Evolutionary conservation across 768 basidiomycete genomes (phyloP).

Genomic region (Russula compacta): DNA sequence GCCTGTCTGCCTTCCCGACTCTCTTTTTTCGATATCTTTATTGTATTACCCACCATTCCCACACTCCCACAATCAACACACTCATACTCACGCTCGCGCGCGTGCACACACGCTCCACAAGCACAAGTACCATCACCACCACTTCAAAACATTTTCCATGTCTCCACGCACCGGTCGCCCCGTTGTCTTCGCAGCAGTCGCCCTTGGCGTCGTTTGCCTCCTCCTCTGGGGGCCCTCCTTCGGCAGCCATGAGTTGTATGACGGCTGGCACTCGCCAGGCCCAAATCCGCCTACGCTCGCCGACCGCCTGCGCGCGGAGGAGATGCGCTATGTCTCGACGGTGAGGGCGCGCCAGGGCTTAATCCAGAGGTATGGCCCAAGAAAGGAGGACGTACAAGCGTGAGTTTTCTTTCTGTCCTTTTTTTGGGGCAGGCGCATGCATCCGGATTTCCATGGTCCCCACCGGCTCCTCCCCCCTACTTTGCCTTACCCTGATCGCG

Average conservation of each 20-base stretch:
- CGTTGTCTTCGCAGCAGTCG: background rate
- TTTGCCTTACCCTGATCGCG: too few relatives aligned
- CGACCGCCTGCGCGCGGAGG: background rate
- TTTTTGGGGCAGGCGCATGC: background rate
- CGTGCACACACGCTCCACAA: background rate
- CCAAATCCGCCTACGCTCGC: background rate
- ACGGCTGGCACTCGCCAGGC: background rate
- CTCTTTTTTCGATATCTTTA: background rate
- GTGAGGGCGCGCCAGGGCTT: background rate
- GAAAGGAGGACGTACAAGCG: background rate
- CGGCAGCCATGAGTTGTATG: background rate
- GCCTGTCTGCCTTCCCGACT: background rate
- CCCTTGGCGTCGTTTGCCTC: background rate
- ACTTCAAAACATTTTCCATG: background rate
- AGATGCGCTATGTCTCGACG: background rate
- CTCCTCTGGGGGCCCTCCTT: slow-evolving; percentile 1
- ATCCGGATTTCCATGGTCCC: too few relatives aligned
- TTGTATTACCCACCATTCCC: background rate
- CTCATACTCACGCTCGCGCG: background rate
- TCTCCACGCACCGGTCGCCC: slow-evolving; percentile 1
- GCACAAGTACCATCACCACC: background rate
- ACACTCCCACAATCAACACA: background rate
- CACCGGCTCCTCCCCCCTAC: background rate
- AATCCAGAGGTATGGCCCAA: slow-evolving; percentile 2
- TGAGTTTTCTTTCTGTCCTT: background rate